A percentile compares a stretch with the other conserved stretches of the same genome.
Evolutionary conservation across 1,139 yeast species (phyloP).

Genomic region (Geotrichum aggregatum): DNA sequence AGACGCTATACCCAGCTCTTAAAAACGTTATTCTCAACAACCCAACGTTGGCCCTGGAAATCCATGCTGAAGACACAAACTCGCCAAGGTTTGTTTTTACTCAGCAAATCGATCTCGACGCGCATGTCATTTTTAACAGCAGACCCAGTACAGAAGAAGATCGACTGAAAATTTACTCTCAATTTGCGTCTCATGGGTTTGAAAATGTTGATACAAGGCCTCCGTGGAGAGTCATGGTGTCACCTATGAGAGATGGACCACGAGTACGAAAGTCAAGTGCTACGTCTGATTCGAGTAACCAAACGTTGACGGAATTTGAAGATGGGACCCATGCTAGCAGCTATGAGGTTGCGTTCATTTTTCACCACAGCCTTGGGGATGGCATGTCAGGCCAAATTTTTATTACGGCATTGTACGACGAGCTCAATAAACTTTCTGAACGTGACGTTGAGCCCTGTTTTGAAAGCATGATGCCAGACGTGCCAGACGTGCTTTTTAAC

Average conservation of each 20-base stretch:
- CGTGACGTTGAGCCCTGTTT: not conserved
- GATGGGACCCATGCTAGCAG: too few species aligned
- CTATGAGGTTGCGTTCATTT: conserved; percentile 9
- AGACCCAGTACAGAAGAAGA: conserved; percentile 4
- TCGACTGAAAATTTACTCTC: not conserved
- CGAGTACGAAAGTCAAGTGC: not conserved
- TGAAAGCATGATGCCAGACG: not conserved
- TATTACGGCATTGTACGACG: not conserved
- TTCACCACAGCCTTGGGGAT: conserved; percentile 16
- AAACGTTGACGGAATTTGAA: not conserved
- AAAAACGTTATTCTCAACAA: not conserved
- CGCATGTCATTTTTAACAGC: too few species aligned
- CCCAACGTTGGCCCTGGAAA: not conserved
- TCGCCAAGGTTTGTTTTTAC: not conserved
- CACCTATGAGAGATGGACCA: too few species aligned
- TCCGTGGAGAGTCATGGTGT: conserved; percentile 17
- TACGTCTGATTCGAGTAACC: too few species aligned
- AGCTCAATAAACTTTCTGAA: conserved; percentile 1
- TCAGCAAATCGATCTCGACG: too few species aligned
- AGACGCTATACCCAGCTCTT: conserved; percentile 3
- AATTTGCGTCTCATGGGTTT: too few species aligned
- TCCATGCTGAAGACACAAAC: not conserved
- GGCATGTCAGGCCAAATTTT: conserved; percentile 16
- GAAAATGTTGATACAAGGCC: conserved; percentile 2
- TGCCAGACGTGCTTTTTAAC: not conserved